Evolutionary conservation across 2,329 filamentous ascomycete species (phyloP), one percentile per base, ranked within the genome.

Genomic region (Aspergillus vadensis): DNA sequence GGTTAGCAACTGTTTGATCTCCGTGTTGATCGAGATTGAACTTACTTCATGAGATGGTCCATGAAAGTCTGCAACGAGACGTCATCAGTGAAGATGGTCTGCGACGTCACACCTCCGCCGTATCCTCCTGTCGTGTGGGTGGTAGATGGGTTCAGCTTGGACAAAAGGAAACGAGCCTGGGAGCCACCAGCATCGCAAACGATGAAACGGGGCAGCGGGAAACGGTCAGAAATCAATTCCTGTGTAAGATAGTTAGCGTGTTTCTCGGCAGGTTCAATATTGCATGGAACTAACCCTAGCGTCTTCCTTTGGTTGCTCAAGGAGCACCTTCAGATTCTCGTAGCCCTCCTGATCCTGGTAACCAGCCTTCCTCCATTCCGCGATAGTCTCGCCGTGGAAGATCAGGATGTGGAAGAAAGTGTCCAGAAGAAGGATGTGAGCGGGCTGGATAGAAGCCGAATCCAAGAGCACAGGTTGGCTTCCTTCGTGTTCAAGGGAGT

Each of bases 331-430:
- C 80, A 99, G 96, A 78, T 97, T 98, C 77, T 98, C 95, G 72
- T 99, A 99, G 9, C 95, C 95, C 74, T 97, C 94, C 77, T 98
- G 94, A 2, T 97, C 92, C 69, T 99, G 95, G 74, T 99, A 99
- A 1, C 95, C 95, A 17, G 93, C 93, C 78, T 99, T 98, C 67
- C 93, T 88, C 95, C 95, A 99, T 75, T 97, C 92, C 0, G 95
- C 95, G 77, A 98, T 91, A 0, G 94, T 98, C 82, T 99, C 94
- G 64, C 95, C 95, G 71, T 99, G 93, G 86, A 98, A 99, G 70
- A 99, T 99, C 58, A 99, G 86, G 63, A 99, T 99, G 76, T 99
- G 95, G 86, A 99, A 99, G 83, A 99, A 99, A 0, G 95, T 98
- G 72, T 99, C 95, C 58, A 99, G 88, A 10, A 99, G 87, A 54